Percentiles rank a stretch among this genome's conserved stretches.
Conservation (phyloP, 306 rosid species). For the Cyamopsis tetragonoloba region DNA sequence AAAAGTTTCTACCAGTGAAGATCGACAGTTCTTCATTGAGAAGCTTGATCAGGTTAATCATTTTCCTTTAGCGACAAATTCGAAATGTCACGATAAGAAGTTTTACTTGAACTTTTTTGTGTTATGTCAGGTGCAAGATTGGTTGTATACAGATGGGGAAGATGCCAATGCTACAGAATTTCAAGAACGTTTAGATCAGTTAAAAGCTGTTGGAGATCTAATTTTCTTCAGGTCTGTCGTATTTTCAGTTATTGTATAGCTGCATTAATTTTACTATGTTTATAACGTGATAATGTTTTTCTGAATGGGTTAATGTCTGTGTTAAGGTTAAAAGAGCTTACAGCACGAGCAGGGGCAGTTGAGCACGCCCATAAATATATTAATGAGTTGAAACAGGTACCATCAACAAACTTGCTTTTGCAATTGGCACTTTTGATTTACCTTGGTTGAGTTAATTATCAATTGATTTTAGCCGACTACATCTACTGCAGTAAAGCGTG, state of each 20-base stretch:
- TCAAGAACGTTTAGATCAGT: constrained; percentile 61
- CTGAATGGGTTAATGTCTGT: constrained; percentile 29
- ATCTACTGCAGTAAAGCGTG: background rate
- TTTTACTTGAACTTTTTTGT: constrained; percentile 22
- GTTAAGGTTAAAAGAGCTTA: constrained; percentile 85
- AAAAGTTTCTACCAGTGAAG: constrained; percentile 67
- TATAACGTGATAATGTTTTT: constrained; percentile 15
- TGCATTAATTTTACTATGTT: background rate
- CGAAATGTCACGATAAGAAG: background rate
- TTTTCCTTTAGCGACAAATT: constrained; percentile 21
- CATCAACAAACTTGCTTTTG: background rate
- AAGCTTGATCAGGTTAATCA: constrained; percentile 84
- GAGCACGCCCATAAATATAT: constrained; percentile 61
- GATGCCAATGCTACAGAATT: constrained; percentile 91
- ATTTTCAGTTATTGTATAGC: constrained; percentile 12
- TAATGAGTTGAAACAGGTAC: constrained; percentile 72
- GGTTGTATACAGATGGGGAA: constrained; percentile 97
- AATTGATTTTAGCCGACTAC: background rate
- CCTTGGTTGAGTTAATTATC: background rate
- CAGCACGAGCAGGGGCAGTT: constrained; percentile 72
- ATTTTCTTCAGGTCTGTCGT: constrained; percentile 73
- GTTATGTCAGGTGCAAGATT: constrained; percentile 79
- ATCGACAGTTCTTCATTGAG: constrained; percentile 66
- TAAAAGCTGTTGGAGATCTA: constrained; percentile 79
- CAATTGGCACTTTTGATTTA: background rate